Conservation (phyloP, 441 rosid species). For the Erodium moschatum region DNA sequence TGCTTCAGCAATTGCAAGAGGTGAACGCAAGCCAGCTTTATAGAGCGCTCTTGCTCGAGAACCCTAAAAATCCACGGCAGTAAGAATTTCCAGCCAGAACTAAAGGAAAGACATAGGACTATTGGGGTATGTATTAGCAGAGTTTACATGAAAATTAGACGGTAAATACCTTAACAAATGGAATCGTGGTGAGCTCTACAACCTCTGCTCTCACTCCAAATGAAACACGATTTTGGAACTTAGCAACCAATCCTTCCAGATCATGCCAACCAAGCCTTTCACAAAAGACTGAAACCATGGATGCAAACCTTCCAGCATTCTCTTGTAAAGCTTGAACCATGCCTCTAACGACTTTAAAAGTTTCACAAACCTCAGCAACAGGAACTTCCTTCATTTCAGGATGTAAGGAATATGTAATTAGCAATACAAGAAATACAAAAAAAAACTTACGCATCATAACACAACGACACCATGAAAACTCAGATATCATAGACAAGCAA, state of each 20-base stretch:
- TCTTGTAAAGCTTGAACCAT: constrained; percentile 97
- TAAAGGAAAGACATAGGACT: background rate
- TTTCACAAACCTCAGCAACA: constrained; percentile 88
- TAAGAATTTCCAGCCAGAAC: constrained; percentile 7
- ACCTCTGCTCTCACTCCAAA: constrained; percentile 99
- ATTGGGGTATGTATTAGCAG: constrained; percentile 8
- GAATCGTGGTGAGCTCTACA: constrained; percentile 92
- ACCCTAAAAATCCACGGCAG: constrained; percentile 42
- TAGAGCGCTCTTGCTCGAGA: constrained; percentile 95
- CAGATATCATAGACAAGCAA: background rate
- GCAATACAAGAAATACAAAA: constrained; percentile 16
- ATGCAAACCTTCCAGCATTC: constrained; percentile 96
- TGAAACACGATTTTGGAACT: constrained; percentile 94
- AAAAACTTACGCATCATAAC: constrained; percentile 1
- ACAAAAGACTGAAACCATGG: constrained; percentile 94
- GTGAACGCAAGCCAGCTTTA: constrained; percentile 88
- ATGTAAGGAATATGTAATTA: constrained; percentile 22
- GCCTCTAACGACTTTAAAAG: constrained; percentile 92
- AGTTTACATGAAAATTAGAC: constrained; percentile 19
- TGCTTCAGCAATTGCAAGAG: constrained; percentile 92
- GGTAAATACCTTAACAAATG: constrained; percentile 71
- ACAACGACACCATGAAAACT: background rate
- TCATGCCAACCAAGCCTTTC: constrained; percentile 99
- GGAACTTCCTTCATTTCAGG: constrained; percentile 72
- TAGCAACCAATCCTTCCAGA: constrained; percentile 82